A percentile compares a stretch with the other conserved stretches of the same genome.
Conservation (phyloP, 441 rosid species). For the Hura crepitans region DNA sequence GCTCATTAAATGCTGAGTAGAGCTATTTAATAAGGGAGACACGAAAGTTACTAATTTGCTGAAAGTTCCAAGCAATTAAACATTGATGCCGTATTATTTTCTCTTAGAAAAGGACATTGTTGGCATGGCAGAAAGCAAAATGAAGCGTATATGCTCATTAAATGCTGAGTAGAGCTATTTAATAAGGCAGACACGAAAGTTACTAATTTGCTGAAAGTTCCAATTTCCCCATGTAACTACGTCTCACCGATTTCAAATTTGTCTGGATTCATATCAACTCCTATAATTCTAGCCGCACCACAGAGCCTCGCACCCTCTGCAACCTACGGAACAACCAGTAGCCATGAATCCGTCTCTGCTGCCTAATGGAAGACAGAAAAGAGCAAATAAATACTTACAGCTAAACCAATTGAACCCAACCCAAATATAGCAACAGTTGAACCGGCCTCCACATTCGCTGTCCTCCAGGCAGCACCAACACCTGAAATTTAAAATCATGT, state of each 20-base stretch:
- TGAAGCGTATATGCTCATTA: not conserved
- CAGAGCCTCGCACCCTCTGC: conserved; percentile 75
- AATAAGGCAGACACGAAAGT: not conserved
- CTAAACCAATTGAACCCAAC: conserved; percentile 78
- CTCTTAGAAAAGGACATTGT: not conserved
- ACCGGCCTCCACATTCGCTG: conserved; percentile 77
- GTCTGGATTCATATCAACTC: conserved; percentile 58
- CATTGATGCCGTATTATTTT: too few species aligned
- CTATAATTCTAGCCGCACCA: conserved; percentile 71
- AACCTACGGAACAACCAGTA: conserved; percentile 43
- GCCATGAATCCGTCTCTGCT: not conserved
- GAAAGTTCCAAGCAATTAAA: not conserved
- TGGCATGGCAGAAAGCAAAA: not conserved
- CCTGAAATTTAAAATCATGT: conserved; percentile 32
- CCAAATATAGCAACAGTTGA: conserved; percentile 84
- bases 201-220: not conserved
- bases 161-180: not conserved
- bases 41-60: not conserved
- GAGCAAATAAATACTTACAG: conserved; percentile 37
- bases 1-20: not conserved
- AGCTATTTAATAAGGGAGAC: not conserved
- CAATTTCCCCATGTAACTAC: conserved; percentile 5
- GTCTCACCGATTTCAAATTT: conserved; percentile 61
- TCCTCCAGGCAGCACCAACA: conserved; percentile 82
- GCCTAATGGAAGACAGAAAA: not conserved